A percentile compares a stretch with the other conserved stretches of the same genome.
Conservation (phyloP, 1,284 basidiomycete species). For the Cutaneotrichosporon sp. region DNA sequence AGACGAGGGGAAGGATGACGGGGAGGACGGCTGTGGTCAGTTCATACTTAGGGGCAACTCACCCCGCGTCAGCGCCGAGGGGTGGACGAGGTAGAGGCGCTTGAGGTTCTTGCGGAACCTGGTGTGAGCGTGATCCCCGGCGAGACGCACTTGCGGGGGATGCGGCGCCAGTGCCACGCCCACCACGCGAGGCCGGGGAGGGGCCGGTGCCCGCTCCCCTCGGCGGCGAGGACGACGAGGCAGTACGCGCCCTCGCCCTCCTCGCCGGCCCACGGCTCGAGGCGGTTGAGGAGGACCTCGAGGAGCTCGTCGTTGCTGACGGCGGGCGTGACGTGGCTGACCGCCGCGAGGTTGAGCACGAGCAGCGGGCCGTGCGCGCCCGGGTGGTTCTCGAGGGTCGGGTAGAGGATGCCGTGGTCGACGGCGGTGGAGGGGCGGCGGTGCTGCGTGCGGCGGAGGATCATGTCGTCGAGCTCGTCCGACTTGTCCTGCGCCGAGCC, state of each 20-base stretch:
- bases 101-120: constrained; percentile 49
- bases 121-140: not conserved
- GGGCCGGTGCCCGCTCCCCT: constrained; percentile 19
- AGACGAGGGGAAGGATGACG: constrained; percentile 41
- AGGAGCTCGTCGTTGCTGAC: constrained; percentile 38
- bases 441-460: not conserved
- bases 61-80: constrained; percentile 41
- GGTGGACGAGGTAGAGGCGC: constrained; percentile 47
- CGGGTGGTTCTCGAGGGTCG: constrained; percentile 24
- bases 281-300: constrained; percentile 26
- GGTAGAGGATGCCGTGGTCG: constrained; percentile 21
- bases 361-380: constrained; percentile 29
- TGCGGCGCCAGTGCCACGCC: constrained; percentile 40
- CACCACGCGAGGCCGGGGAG: constrained; percentile 43
- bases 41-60: constrained; percentile 11
- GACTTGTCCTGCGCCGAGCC: not conserved
- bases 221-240: constrained; percentile 42
- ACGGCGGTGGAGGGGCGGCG: not conserved
- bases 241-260: constrained; percentile 40
- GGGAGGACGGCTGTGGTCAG: constrained; percentile 34
- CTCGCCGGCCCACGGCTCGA: constrained; percentile 46
- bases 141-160: constrained; percentile 38
- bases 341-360: constrained; percentile 32
- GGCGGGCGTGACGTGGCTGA: constrained; percentile 23
- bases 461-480: not conserved